These are phyloP conservation scores for Paspalum notatum DNA, from an alignment of 176 grass and related monocot genomes.

Conservation along the genomic window DNA sequence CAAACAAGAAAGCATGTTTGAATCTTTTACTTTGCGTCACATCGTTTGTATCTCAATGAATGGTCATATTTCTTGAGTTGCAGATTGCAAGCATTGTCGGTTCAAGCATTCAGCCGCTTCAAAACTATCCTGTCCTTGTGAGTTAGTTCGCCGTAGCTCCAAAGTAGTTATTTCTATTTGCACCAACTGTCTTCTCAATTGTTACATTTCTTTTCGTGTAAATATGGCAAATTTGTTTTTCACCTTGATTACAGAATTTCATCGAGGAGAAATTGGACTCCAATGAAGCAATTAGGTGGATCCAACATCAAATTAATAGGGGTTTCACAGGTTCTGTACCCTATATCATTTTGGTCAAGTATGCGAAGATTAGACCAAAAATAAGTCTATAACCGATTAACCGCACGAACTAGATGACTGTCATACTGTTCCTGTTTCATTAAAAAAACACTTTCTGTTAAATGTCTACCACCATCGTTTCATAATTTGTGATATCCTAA, in stretches of 20 bases:
- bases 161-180: neutral
- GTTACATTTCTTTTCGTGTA: neutral
- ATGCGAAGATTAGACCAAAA: neutral
- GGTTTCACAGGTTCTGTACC: conserved; percentile 65
- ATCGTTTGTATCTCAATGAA: neutral
- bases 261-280: conserved; percentile 57
- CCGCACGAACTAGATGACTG: neutral
- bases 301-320: conserved; percentile 61
- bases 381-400: neutral
- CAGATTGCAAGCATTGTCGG: conserved; percentile 75
- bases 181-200: neutral
- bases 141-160: neutral
- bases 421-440: neutral
- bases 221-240: neutral
- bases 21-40: neutral
- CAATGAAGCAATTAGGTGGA: conserved; percentile 51
- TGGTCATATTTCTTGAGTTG: neutral
- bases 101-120: conserved; percentile 79
- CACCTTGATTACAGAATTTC: conserved; percentile 49
- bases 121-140: conserved; percentile 55
- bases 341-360: neutral
- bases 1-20: neutral
- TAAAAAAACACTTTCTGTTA: neutral
- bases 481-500: neutral
- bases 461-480: neutral